phyloP scores from a whole-genome alignment of 2,329 filamentous ascomycete genomes.

The Nannizziopsis barbatae region DNA sequence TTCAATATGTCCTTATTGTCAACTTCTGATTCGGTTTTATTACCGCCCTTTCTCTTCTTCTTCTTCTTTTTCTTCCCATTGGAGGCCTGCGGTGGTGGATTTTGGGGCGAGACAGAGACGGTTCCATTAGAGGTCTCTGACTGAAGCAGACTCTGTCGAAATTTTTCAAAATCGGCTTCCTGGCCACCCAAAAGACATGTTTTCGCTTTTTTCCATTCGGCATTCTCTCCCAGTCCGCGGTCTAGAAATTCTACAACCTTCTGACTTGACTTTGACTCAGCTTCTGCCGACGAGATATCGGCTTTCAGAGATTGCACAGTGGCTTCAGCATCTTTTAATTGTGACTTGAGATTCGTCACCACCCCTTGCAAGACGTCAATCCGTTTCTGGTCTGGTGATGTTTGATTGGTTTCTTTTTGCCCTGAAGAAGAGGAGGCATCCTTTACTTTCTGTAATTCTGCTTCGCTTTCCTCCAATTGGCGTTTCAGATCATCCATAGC shows the following conservation, averaged over 20 bases:
- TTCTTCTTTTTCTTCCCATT: conserved; percentile 70
- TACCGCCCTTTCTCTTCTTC: conserved; percentile 70
- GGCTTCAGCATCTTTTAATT: conserved; percentile 44
- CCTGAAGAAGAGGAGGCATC: conserved; percentile 6
- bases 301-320: conserved; percentile 37
- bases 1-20: conserved; percentile 26
- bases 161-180: conserved; percentile 26
- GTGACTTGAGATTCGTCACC: conserved; percentile 43
- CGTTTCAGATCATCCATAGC: conserved; percentile 27
- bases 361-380: conserved; percentile 45
- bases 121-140: conserved; percentile 15
- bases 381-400: conserved; percentile 40
- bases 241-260: conserved; percentile 33
- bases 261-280: conserved; percentile 25
- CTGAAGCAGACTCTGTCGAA: conserved; percentile 24
- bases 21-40: conserved; percentile 36
- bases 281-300: conserved; percentile 32
- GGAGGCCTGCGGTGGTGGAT: conserved; percentile 20
- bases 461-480: conserved; percentile 33
- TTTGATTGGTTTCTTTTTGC: conserved; percentile 24
- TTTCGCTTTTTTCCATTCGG: conserved; percentile 28
- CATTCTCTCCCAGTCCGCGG: conserved; percentile 28
- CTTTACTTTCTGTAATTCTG: conserved; percentile 30
- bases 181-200: conserved; percentile 26
- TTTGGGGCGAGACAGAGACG: conserved; percentile 17